Evolutionary conservation across 768 basidiomycete species (phyloP).

Genomic region (Russula emetica): DNA sequence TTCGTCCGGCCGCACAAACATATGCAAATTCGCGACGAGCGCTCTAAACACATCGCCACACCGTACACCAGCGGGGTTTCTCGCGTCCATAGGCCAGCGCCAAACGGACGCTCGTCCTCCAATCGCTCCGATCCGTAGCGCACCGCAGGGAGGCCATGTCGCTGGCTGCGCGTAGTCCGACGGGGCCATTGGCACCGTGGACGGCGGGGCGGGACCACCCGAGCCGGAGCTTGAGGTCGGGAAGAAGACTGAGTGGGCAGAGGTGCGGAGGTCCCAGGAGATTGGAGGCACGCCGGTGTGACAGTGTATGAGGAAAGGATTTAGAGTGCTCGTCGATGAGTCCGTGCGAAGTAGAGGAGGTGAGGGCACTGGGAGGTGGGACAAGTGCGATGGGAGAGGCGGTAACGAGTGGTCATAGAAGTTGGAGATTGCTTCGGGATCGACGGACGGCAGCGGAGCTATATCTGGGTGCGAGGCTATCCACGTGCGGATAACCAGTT

Average conservation of each 20-base stretch:
- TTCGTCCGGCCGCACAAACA: conserved; percentile 33
- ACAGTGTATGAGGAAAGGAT: conserved; percentile 51
- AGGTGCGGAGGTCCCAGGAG: conserved; percentile 45
- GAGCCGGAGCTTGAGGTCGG: conserved; percentile 22
- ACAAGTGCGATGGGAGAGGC: conserved; percentile 36
- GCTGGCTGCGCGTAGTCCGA: conserved; percentile 50
- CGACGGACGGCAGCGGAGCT: not conserved
- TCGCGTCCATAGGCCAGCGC: conserved; percentile 54
- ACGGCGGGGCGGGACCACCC: conserved; percentile 30
- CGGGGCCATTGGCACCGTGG: conserved; percentile 29
- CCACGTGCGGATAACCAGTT: not conserved
- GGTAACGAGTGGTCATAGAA: conserved; percentile 46
- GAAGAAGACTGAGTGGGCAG: conserved; percentile 26
- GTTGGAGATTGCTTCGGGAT: conserved; percentile 1
- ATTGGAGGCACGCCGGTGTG: conserved; percentile 42
- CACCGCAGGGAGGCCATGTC: conserved; percentile 56
- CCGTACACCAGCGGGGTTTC: conserved; percentile 45
- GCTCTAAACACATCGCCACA: conserved; percentile 49
- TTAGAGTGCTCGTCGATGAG: conserved; percentile 47
- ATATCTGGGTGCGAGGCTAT: not conserved
- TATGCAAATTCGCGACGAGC: conserved; percentile 43
- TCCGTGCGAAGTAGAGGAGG: conserved; percentile 35
- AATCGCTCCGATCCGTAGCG: conserved; percentile 53
- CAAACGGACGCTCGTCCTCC: conserved; percentile 43
- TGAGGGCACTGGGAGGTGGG: conserved; percentile 36